These are phyloP conservation scores for Cladosporium oxysporum DNA, from an alignment of 2,329 filamentous ascomycete species.

Conservation along the genomic window DNA sequence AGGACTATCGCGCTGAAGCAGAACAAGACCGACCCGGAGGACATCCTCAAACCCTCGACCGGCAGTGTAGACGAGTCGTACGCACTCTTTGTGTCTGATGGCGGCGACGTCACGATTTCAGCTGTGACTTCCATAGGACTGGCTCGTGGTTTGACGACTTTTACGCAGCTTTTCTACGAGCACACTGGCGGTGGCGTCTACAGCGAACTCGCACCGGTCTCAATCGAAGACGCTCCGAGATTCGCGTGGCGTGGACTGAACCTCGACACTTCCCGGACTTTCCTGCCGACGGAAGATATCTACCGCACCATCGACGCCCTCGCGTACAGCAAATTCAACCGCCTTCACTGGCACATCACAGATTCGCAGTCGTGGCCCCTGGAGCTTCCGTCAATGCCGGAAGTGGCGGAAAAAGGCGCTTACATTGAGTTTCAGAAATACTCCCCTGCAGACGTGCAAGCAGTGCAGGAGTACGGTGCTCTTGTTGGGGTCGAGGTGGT, in stretches of 20 bases:
- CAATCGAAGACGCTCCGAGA: conserved; percentile 69
- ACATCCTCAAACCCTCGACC: conserved; percentile 61
- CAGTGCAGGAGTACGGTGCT: conserved; percentile 70
- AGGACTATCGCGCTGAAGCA: conserved; percentile 64
- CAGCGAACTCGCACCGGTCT: conserved; percentile 68
- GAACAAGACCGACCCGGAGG: conserved; percentile 54
- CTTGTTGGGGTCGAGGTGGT: conserved; percentile 70
- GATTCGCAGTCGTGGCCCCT: no score
- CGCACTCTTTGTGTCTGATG: conserved; percentile 59
- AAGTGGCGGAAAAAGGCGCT: conserved; percentile 70
- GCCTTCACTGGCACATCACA: conserved; percentile 77
- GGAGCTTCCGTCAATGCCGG: no score
- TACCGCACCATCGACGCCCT: conserved; percentile 74
- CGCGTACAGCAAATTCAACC: conserved; percentile 80
- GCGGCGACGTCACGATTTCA: conserved; percentile 63
- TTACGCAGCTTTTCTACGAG: conserved; percentile 76
- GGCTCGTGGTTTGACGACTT: conserved; percentile 70
- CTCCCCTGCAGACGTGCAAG: conserved; percentile 62
- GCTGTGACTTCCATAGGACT: conserved; percentile 71
- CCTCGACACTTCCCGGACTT: conserved; percentile 75
- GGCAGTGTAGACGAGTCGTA: conserved; percentile 76
- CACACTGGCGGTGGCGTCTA: conserved; percentile 65
- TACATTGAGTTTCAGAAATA: conserved; percentile 70
- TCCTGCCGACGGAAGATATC: conserved; percentile 67
- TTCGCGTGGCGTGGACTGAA: conserved; percentile 79